Base-by-base conservation (phyloP, 164 flowering plant genomes). In the Pachysandra terminalis region DNA sequence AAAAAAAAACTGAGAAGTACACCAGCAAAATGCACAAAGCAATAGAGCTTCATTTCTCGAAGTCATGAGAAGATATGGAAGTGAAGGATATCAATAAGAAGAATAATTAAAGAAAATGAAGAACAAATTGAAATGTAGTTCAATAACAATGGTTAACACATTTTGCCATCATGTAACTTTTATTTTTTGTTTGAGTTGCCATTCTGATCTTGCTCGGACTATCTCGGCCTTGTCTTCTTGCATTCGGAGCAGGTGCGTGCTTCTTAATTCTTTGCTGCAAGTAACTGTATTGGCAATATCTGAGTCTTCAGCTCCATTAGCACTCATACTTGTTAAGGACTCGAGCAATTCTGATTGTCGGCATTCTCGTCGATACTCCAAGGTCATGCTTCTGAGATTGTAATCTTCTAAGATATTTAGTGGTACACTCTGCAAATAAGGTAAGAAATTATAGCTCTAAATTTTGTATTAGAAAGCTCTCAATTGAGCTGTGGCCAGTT, bases 361-460 rank as follows among this genome's bases (percentile, higher is more conserved):
- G 63, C 96, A 90, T 67, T 90, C 94, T 0, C 93, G 79, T 56
- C 92, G 73, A 63, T 87, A 90, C 74, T 90, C 96, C 61, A 90
- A 73, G 0, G 90, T 88, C 89, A 90, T 82, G 76, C 85, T 81
- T 45, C 77, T 79, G 9, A 90, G 80, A 35, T 76, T 64, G 68
- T 82, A 85, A 48, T 81, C 74, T 65, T 83, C 85, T 22, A 87
- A 59, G 17, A 90, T 85, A 8, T 78, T 63, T 40, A 83, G 69
- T 19, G 94, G 92, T 52, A 86, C 89, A 71, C 93, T 90, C 91
- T 90, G 86, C 80, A 74, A 49, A 25, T 17, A 61, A 41, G 24
- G 40, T 9, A 0, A 19, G 3, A 8, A 45, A 54, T 21, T 14
- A n/a, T n/a, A 14, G 32, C 12, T 28, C 26, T 23, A 7, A 22